These are phyloP conservation scores for Aotearoamyces nothofagi DNA, from an alignment of 2,329 filamentous ascomycete genomes.

Conservation along the genomic window DNA sequence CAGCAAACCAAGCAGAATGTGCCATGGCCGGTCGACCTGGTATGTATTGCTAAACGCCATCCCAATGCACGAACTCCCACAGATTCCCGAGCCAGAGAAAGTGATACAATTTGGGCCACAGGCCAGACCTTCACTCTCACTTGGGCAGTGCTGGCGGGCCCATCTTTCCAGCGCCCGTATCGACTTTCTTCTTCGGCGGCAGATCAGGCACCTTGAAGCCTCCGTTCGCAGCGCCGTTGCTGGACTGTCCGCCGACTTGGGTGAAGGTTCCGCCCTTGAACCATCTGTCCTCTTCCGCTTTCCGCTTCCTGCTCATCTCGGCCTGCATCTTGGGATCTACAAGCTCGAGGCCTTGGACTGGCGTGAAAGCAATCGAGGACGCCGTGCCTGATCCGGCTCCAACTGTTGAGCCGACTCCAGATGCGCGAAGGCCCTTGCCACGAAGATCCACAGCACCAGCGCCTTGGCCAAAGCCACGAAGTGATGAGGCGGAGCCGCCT, in stretches of 20 bases:
- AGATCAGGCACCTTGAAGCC: slow-evolving; percentile 75
- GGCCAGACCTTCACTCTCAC: slow-evolving; percentile 11
- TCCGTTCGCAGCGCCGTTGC: slow-evolving; percentile 31
- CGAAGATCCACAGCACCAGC: slow-evolving; percentile 50
- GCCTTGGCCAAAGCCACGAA: slow-evolving; percentile 60
- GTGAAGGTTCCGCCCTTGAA: slow-evolving; percentile 98
- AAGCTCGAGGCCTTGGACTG: slow-evolving; percentile 85
- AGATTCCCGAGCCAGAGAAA: slow-evolving; percentile 4
- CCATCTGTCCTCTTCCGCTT: slow-evolving; percentile 89
- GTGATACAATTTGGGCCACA: too few species aligned
- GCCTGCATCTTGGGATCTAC: slow-evolving; percentile 86
- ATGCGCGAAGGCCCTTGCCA: slow-evolving; percentile 57
- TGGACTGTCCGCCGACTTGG: slow-evolving; percentile 47
- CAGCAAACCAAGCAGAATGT: too few species aligned
- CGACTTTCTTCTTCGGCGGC: slow-evolving; percentile 48
- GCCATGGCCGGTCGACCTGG: too few species aligned
- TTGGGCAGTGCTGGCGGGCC: slow-evolving; percentile 16
- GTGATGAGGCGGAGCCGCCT: slow-evolving; percentile 59
- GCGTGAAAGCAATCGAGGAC: slow-evolving; percentile 83
- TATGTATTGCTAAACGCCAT: too few species aligned
- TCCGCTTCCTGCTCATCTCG: slow-evolving; percentile 77
- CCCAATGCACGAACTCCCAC: too few species aligned
- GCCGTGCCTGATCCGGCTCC: slow-evolving; percentile 56
- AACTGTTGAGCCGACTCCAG: slow-evolving; percentile 63
- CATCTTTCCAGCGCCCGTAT: slow-evolving; percentile 43